Evolutionary conservation across 192 early-diverging fungal species (phyloP).

Genomic region (Spizellomyces sp.): DNA sequence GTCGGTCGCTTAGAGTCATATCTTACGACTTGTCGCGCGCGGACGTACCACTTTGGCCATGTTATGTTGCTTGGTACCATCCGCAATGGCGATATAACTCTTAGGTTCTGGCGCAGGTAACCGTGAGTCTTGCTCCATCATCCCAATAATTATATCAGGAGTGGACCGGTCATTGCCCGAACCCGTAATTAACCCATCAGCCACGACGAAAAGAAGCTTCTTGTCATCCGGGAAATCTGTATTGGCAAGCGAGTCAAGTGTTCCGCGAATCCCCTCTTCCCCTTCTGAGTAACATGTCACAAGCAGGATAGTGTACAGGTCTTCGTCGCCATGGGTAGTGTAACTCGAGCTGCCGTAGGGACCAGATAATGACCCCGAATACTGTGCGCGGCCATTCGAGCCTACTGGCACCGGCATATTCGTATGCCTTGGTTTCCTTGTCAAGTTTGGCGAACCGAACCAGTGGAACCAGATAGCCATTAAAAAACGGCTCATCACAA

Average conservation of each 20-base stretch:
- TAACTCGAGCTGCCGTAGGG: not conserved
- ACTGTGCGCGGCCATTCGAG: slow-evolving; percentile 65
- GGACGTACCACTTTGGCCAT: slow-evolving; percentile 69
- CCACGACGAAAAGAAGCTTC: slow-evolving; percentile 85
- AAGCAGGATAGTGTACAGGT: slow-evolving; percentile 63
- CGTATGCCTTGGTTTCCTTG: not conserved
- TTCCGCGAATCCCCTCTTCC: slow-evolving; percentile 80
- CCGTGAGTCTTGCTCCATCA: slow-evolving; percentile 49
- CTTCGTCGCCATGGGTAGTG: not conserved
- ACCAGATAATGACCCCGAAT: slow-evolving; percentile 50
- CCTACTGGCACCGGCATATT: slow-evolving; percentile 3
- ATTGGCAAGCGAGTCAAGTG: slow-evolving; percentile 79
- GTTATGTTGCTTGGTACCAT: slow-evolving; percentile 87
- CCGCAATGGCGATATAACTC: slow-evolving; percentile 82
- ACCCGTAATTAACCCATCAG: slow-evolving; percentile 87
- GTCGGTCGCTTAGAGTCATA: slow-evolving; percentile 60
- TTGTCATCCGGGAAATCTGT: slow-evolving; percentile 82
- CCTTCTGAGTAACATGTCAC: slow-evolving; percentile 95
- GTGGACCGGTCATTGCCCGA: slow-evolving; percentile 92
- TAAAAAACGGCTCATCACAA: slow-evolving; percentile 46
- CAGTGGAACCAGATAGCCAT: slow-evolving; percentile 56
- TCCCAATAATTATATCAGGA: slow-evolving; percentile 78
- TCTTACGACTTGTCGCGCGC: slow-evolving; percentile 3
- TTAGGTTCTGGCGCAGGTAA: slow-evolving; percentile 32
- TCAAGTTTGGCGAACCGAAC: slow-evolving; percentile 5